Conservation (phyloP, 306 rosid species). For the Sicyos baderoa region DNA sequence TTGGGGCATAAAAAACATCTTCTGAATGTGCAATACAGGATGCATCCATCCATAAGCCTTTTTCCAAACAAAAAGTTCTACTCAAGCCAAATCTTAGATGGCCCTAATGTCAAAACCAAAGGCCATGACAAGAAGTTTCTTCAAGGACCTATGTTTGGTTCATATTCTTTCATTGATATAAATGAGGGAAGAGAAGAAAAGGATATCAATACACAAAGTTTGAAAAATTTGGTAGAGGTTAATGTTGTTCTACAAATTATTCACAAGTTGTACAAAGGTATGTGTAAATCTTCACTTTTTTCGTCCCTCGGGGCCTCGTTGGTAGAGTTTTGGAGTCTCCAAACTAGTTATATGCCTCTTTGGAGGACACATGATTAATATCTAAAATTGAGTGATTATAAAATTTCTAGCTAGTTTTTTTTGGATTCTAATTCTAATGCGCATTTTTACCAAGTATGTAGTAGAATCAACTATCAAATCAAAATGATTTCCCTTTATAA, state of each 20-base stretch:
- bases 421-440: too few relatives aligned
- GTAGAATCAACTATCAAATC: too few relatives aligned
- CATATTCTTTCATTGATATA: conserved; percentile 59
- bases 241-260: conserved; percentile 45
- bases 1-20: conserved; percentile 42
- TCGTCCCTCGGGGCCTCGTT: too few relatives aligned
- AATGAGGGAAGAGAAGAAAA: conserved; percentile 58
- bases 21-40: conserved; percentile 55
- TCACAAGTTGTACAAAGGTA: conserved; percentile 44
- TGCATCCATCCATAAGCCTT: conserved; percentile 51
- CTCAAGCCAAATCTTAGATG: conserved; percentile 37
- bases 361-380: too few relatives aligned
- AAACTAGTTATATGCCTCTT: too few relatives aligned
- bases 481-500: too few relatives aligned
- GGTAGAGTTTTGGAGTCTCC: too few relatives aligned
- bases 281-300: too few relatives aligned
- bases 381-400: too few relatives aligned
- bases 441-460: too few relatives aligned
- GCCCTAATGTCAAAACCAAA: conserved; percentile 41
- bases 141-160: conserved; percentile 48
- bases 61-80: conserved; percentile 35
- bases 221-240: conserved; percentile 61
- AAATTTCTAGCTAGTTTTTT: too few relatives aligned
- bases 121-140: conserved; percentile 41
- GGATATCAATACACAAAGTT: conserved; percentile 53